These are phyloP conservation scores for Talaromyces amestolkiae DNA, from an alignment of 2,329 filamentous ascomycete species.

Conservation along the genomic window DNA sequence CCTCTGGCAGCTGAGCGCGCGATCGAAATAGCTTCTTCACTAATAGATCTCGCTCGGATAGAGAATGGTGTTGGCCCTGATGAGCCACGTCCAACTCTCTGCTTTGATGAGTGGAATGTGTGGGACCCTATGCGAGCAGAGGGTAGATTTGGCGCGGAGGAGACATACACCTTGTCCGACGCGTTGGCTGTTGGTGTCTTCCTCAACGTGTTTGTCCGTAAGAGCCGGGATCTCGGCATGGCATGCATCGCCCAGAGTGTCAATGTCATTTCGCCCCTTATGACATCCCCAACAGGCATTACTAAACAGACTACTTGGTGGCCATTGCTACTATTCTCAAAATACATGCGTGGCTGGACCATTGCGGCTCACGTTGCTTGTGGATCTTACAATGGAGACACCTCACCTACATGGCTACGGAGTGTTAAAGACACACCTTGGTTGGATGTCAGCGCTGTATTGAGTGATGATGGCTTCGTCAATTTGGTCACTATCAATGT, in stretches of 20 bases:
- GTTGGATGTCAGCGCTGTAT: conserved; percentile 41
- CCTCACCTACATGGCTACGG: conserved; percentile 38
- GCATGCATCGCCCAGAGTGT: conserved; percentile 75
- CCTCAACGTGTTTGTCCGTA: conserved; percentile 73
- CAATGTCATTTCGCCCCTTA: conserved; percentile 74
- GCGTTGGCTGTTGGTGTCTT: conserved; percentile 72
- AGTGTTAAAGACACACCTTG: conserved; percentile 64
- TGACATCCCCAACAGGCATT: conserved; percentile 65
- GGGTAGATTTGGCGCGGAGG: conserved; percentile 69
- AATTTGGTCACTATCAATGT: conserved; percentile 73
- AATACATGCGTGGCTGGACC: conserved; percentile 71
- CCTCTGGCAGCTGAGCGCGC: conserved; percentile 69
- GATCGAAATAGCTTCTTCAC: conserved; percentile 65
- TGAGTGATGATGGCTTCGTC: conserved; percentile 57
- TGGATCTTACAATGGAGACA: conserved; percentile 61
- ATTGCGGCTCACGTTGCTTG: conserved; percentile 64
- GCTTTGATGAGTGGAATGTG: conserved; percentile 84
- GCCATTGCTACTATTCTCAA: conserved; percentile 67
- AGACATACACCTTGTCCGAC: conserved; percentile 71
- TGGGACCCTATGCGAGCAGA: conserved; percentile 72
- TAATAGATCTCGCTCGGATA: conserved; percentile 72
- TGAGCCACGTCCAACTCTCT: conserved; percentile 66
- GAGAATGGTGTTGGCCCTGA: conserved; percentile 58
- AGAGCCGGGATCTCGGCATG: conserved; percentile 70
- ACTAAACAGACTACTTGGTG: conserved; percentile 73